phyloP scores from a whole-genome alignment of 805 yeast species.

The Myxozyma lipomycoides region DNA sequence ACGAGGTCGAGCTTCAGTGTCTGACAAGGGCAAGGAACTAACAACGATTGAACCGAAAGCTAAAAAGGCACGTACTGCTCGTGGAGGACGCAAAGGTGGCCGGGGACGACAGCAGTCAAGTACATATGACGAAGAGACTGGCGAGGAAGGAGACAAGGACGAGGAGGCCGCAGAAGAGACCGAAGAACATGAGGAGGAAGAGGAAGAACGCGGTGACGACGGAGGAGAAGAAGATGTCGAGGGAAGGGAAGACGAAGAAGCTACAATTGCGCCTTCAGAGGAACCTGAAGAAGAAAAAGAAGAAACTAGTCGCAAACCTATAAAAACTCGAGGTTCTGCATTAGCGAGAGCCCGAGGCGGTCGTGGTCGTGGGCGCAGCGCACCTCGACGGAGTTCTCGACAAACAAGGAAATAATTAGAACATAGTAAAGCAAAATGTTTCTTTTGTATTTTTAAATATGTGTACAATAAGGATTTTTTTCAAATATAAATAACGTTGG shows the following conservation, averaged over 20 bases:
- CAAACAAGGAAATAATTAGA: not conserved
- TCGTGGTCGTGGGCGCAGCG: conserved; percentile 8
- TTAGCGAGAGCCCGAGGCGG: conserved; percentile 8
- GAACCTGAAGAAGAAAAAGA: conserved; percentile 8
- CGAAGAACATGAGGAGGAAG: conserved; percentile 7
- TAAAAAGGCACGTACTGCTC: not conserved
- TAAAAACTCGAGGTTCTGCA: conserved; percentile 13
- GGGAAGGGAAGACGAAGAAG: not conserved
- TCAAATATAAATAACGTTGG: too few species aligned
- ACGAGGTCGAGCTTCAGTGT: conserved; percentile 4
- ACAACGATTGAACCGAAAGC: not conserved
- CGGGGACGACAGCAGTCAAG: not conserved
- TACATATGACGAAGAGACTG: conserved; percentile 1
- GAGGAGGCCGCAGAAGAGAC: conserved; percentile 5
- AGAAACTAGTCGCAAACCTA: conserved; percentile 22
- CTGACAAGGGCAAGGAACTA: not conserved
- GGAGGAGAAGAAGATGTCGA: conserved; percentile 6
- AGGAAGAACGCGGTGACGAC: conserved; percentile 7
- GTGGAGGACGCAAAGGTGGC: conserved; percentile 4
- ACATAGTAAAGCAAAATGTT: not conserved
- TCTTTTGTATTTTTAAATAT: too few species aligned
- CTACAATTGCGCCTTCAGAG: conserved; percentile 4
- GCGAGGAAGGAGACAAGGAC: conserved; percentile 4
- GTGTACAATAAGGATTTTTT: too few species aligned
- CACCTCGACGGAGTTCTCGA: conserved; percentile 14